Base-by-base conservation (phyloP, 768 basidiomycete genomes). In the Boletus reticulatus region DNA sequence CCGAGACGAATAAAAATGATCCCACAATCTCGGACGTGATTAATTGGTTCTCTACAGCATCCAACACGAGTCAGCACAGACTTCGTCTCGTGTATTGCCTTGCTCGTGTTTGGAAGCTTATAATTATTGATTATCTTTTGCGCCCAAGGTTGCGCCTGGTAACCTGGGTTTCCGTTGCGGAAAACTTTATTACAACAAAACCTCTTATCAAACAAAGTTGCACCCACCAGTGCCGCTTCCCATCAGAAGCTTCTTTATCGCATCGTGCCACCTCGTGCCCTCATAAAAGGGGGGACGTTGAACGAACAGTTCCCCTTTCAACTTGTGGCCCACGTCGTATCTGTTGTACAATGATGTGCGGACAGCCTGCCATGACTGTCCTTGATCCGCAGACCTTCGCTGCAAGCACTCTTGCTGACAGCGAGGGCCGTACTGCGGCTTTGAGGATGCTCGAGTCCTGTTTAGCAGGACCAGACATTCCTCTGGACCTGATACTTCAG, bases 401-500 rank as follows among this genome's bases (percentile, higher is more conserved):
- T 39, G 61, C 56, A 8, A 49, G 57, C 22, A 20, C n/a, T 41
- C 50, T 72, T n/a, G 52, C 60, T 43, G n/a, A 50, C 39, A 50
- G 52, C 37, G 60, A 63, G 12, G 69, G 61, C 19, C 58, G 66
- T 22, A 44, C 48, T 45, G 48, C 48, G 24, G 65, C 64, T 17
- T 27, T 59, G 17, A 43, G 31, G 38, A 50, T 45, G 12, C 58
- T 70, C 48, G 46, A 60, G 46, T 63, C 65, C 55, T 61, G 74
- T 57, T 67, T 69, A 60, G 59, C 53, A 54, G 64, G 43, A 34
- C 63, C 61, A 53, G 59, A 58, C 34, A 16, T 52, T 1, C 52
- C 27, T 43, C 57, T 69, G 59, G 60, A 48, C 53, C 57, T 65
- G 63, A 56, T 67, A 50, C 17, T 69, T n/a, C 63, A 62, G 52